Evolutionary conservation across 495 filamentous ascomycete species (phyloP), one percentile per base, ranked within the genome.

Genomic region (Collariella sp.): DNA sequence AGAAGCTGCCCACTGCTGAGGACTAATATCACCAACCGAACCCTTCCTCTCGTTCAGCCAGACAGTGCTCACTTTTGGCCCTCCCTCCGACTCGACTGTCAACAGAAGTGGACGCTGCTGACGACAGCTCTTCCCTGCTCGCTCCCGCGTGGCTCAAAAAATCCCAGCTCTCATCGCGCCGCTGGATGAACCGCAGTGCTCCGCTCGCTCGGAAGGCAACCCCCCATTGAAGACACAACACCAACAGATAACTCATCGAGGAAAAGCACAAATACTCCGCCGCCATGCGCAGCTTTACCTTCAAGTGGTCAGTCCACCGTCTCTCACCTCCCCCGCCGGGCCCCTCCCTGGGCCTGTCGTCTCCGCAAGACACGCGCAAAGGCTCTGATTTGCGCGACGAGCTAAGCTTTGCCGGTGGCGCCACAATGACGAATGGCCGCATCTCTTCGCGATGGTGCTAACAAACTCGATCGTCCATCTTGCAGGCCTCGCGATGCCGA

Each of bases 401-500:
- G 20, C 29, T 45, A 43, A 43, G 47, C 50, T 56, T 33, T 45
- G 31, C 18, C 22, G 46, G 41, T 24, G 49, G 54, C 52, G 54
- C 47, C 55, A 58, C 40, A 29, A 54, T 57, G 57, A 57, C 58
- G 59, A 59, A 2, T 33, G n/a, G 16, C 33, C 43, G 51, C 35
- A 35, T 39, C 29, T 23, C 15, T 52, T 36, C 20, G 18, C 52
- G 34, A 44, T 48, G 44, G 49, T 40, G 61, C 59, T 69, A 56
- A 63, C 57, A 16, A 34, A 46, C 48, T 29, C 11, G 24, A 3
- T 19, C 7, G 12, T 18, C 10, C 13, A 31, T 19, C 34, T 23
- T 43, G 52, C 62, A 91, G 88, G 88, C 79, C 82, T 58, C 82
- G 89, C 64, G 64, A 76, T 57, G 89, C 87, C 56, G 77, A 78